A percentile compares a stretch with the other conserved stretches of the same genome.
These are phyloP conservation scores for Canavalia gladiata DNA, from an alignment of 306 rosid genomes.

Conservation along the genomic window DNA sequence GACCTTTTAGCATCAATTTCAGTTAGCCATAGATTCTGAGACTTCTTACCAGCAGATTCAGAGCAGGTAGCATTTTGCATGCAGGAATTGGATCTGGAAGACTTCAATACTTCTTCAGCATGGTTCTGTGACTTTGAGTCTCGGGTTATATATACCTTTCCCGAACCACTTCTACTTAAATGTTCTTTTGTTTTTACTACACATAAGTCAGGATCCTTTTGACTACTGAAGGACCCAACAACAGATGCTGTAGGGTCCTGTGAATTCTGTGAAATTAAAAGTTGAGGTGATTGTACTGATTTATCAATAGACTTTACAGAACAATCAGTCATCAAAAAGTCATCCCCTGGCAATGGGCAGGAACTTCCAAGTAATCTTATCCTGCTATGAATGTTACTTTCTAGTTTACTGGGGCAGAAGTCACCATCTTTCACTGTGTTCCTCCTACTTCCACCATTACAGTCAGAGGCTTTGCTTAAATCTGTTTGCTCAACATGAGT, in stretches of 20 bases:
- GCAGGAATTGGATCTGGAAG: constrained; percentile 30
- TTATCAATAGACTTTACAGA: constrained; percentile 41
- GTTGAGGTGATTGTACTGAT: constrained; percentile 44
- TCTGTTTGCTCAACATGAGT: constrained; percentile 33
- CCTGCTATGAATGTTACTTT: constrained; percentile 28
- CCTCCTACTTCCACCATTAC: constrained; percentile 38
- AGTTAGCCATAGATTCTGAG: constrained; percentile 41
- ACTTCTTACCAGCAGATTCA: constrained; percentile 39
- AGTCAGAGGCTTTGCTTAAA: constrained; percentile 45
- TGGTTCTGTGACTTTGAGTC: constrained; percentile 29
- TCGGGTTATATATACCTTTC: constrained; percentile 36
- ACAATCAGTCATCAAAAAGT: constrained; percentile 35
- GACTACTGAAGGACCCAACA: constrained; percentile 47
- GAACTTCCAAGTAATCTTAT: constrained; percentile 51
- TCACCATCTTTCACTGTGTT: constrained; percentile 39
- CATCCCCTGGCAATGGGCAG: constrained; percentile 44
- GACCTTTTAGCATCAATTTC: constrained; percentile 49
- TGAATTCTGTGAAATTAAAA: constrained; percentile 44
- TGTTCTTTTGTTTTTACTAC: constrained; percentile 38
- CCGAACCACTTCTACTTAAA: constrained; percentile 42
- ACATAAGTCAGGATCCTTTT: constrained; percentile 51
- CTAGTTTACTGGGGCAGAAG: constrained; percentile 42
- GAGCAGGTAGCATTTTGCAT: constrained; percentile 36
- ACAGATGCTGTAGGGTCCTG: constrained; percentile 40
- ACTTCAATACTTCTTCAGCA: constrained; percentile 38